Evolutionary conservation across 306 rosid species (phyloP).

Genomic region (Sophora flavescens): DNA sequence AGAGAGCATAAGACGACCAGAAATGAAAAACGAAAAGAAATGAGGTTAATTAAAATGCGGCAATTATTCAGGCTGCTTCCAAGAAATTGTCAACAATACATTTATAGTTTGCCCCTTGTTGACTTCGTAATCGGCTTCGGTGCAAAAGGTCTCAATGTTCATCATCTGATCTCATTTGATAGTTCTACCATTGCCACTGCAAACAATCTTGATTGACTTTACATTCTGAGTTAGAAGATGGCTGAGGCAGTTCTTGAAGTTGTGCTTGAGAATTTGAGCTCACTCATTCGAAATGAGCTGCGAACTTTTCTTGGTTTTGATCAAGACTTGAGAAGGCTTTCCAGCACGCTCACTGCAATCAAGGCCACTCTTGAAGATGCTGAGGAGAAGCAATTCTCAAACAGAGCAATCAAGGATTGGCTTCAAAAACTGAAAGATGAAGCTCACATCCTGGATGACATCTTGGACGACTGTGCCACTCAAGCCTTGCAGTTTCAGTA

Average conservation of each 20-base stretch:
- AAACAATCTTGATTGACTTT: too few relatives aligned
- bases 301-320: background rate
- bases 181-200: too few relatives aligned
- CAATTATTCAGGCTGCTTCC: background rate
- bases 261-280: conserved; percentile 26
- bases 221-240: background rate
- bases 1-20: background rate
- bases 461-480: conserved; percentile 42
- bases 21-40: background rate
- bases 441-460: conserved; percentile 34
- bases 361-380: conserved; percentile 47
- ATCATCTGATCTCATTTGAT: too few relatives aligned
- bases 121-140: background rate
- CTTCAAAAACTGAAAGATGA: conserved; percentile 31
- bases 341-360: conserved; percentile 25
- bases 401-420: conserved; percentile 32
- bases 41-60: too few relatives aligned
- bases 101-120: background rate
- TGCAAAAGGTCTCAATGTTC: too few relatives aligned
- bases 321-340: conserved; percentile 19
- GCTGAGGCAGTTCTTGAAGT: conserved; percentile 12
- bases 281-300: background rate
- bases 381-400: conserved; percentile 39
- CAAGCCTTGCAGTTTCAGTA: background rate
- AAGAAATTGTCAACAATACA: background rate